Conservation (phyloP, 169 alveolate genomes). For the Prorocentrum cordatum region DNA sequence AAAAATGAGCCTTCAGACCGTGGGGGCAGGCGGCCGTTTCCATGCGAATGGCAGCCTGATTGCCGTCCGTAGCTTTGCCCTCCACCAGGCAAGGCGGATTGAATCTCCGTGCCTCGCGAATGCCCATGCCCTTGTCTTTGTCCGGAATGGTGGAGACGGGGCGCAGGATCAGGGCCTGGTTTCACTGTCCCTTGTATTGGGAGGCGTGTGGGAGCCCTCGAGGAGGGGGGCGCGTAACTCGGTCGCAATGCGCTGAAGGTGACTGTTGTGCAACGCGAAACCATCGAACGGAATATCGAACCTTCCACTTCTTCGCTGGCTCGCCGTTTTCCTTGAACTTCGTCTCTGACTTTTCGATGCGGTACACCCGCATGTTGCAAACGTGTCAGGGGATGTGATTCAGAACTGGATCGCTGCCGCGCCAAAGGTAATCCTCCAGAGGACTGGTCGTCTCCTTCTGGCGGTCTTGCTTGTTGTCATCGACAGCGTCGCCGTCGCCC, state of each 20-base stretch:
- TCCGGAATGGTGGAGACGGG: neutral
- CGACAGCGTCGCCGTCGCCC: too few species aligned
- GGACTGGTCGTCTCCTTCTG: too few species aligned
- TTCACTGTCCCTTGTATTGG: neutral
- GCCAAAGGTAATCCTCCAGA: too few species aligned
- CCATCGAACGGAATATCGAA: neutral
- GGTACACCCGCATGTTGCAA: neutral
- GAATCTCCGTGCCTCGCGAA: neutral
- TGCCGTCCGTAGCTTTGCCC: too few species aligned
- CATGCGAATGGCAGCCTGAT: too few species aligned
- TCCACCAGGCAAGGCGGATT: neutral
- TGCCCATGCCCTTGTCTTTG: neutral
- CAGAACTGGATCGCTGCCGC: too few species aligned
- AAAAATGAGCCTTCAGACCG: too few species aligned
- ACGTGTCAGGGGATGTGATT: neutral
- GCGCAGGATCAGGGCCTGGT: neutral
- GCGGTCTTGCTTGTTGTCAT: too few species aligned
- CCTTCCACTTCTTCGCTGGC: too few species aligned
- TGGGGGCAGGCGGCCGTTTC: too few species aligned
- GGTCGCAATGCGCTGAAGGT: neutral
- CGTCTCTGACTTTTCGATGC: neutral
- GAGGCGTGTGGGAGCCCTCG: conserved; percentile 7
- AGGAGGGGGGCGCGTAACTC: neutral
- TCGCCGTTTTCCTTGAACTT: neutral
- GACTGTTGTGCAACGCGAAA: neutral